phyloP scores from a whole-genome alignment of 768 basidiomycete genomes.

The Cubamyces lactineus region DNA sequence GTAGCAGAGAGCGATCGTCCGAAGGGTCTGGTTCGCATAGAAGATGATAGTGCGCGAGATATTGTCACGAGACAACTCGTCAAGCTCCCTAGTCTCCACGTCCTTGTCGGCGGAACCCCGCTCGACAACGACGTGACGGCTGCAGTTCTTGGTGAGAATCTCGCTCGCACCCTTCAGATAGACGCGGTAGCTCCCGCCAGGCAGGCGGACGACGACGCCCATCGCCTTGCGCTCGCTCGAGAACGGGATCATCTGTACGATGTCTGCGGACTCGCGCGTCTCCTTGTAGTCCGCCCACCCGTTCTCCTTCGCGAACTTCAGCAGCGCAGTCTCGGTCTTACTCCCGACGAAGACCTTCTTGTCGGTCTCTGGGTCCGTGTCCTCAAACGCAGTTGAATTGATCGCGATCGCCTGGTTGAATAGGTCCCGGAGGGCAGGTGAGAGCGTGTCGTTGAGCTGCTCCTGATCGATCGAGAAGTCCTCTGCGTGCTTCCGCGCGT shows the following conservation, averaged over 20 bases:
- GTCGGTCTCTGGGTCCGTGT: constrained; percentile 62
- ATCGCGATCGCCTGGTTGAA: constrained; percentile 87
- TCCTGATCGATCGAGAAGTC: constrained; percentile 90
- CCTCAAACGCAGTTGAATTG: constrained; percentile 96
- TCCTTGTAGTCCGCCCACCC: constrained; percentile 74
- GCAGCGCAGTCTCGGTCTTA: constrained; percentile 94
- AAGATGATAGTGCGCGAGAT: constrained; percentile 94
- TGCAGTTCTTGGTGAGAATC: constrained; percentile 81
- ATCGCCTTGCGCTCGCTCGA: constrained; percentile 93
- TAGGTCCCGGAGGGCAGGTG: constrained; percentile 60
- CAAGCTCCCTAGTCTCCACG: constrained; percentile 65
- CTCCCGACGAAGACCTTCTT: constrained; percentile 76
- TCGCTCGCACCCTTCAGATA: constrained; percentile 95
- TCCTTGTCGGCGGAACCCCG: constrained; percentile 35
- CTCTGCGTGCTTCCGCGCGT: constrained; percentile 48
- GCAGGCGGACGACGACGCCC: constrained; percentile 80
- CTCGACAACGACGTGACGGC: constrained; percentile 69
- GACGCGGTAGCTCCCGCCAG: constrained; percentile 60
- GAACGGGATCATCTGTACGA: constrained; percentile 92
- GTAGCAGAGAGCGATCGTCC: constrained; percentile 95
- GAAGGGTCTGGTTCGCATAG: constrained; percentile 94
- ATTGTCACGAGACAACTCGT: constrained; percentile 72
- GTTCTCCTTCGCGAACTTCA: constrained; percentile 82
- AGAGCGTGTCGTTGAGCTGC: constrained; percentile 65
- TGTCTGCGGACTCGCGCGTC: constrained; percentile 58